These are phyloP conservation scores for Paraphaeosphaeria sporulosa DNA, from an alignment of 2,329 filamentous ascomycete species.

Conservation along the genomic window DNA sequence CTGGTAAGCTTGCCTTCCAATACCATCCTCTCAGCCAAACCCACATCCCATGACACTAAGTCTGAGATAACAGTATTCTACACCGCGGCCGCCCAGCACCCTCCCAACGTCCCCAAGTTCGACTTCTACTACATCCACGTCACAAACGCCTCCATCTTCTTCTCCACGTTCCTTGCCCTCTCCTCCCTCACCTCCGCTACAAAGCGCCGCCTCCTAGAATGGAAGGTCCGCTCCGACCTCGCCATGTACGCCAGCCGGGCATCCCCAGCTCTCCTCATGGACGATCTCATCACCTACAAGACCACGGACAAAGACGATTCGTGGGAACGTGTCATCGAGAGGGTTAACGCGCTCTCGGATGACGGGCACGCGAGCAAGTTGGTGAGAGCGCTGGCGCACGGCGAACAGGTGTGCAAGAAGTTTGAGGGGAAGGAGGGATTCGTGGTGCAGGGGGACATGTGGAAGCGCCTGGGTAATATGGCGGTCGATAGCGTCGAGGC, in stretches of 20 bases:
- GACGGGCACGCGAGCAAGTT: slow-evolving; percentile 86
- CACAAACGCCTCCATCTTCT: slow-evolving; percentile 79
- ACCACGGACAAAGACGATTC: slow-evolving; percentile 50
- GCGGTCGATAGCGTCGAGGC: slow-evolving; percentile 68
- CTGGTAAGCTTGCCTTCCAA: slow-evolving; percentile 48
- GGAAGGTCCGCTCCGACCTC: slow-evolving; percentile 80
- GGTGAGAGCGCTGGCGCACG: slow-evolving; percentile 72
- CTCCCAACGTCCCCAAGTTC: slow-evolving; percentile 65
- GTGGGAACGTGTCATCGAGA: slow-evolving; percentile 56
- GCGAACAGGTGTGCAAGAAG: slow-evolving; percentile 59
- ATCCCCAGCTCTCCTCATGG: slow-evolving; percentile 65
- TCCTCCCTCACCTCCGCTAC: slow-evolving; percentile 61
- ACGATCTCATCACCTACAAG: slow-evolving; percentile 68
- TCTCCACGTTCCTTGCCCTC: slow-evolving; percentile 66
- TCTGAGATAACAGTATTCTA: slow-evolving; percentile 56
- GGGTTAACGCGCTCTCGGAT: slow-evolving; percentile 63
- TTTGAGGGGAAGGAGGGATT: slow-evolving; percentile 57
- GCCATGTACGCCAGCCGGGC: slow-evolving; percentile 75
- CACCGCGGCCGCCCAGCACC: slow-evolving; percentile 68
- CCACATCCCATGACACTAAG: not conserved
- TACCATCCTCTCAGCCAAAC: not conserved
- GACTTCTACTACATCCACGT: slow-evolving; percentile 88
- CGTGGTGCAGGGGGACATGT: slow-evolving; percentile 63
- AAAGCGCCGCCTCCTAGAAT: slow-evolving; percentile 78
- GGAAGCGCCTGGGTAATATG: slow-evolving; percentile 68